These are phyloP conservation scores for Trametes elegans DNA, from an alignment of 768 basidiomycete species.

Conservation along the genomic window DNA sequence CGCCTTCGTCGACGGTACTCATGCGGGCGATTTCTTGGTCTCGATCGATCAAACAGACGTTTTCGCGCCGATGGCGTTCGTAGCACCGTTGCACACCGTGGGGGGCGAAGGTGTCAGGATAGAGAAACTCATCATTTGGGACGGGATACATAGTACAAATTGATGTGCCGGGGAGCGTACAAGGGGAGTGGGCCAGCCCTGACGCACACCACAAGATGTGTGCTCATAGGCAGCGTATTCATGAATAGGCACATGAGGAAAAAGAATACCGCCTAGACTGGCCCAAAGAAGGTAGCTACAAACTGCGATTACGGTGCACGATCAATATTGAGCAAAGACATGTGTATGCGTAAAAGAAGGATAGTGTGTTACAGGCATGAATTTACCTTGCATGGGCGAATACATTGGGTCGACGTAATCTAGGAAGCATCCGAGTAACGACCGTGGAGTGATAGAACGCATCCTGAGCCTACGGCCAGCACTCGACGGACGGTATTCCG, in stretches of 20 bases:
- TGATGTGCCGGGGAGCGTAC: background rate
- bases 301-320: background rate
- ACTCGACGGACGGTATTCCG: background rate
- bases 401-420: slow-evolving; percentile 1
- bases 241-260: background rate
- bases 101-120: slow-evolving; percentile 5
- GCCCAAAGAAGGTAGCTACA: background rate
- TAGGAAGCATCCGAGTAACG: slow-evolving; percentile 4
- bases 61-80: slow-evolving; percentile 24
- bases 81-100: slow-evolving; percentile 20
- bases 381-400: slow-evolving; percentile 9
- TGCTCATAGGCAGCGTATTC: slow-evolving; percentile 13
- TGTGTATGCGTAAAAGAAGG: background rate
- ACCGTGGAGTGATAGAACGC: slow-evolving; percentile 8
- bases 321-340: background rate
- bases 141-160: slow-evolving; percentile 17
- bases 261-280: slow-evolving; percentile 8
- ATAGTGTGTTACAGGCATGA: background rate
- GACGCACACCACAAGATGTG: slow-evolving; percentile 1
- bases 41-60: slow-evolving; percentile 17
- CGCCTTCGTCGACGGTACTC: slow-evolving; percentile 19
- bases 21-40: slow-evolving; percentile 23
- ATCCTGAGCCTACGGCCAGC: background rate
- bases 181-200: background rate
- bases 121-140: slow-evolving; percentile 16